A percentile compares a stretch with the other conserved stretches of the same genome.
phyloP scores from a whole-genome alignment of 192 early-diverging fungal genomes.

The Entomortierella lignicola region DNA sequence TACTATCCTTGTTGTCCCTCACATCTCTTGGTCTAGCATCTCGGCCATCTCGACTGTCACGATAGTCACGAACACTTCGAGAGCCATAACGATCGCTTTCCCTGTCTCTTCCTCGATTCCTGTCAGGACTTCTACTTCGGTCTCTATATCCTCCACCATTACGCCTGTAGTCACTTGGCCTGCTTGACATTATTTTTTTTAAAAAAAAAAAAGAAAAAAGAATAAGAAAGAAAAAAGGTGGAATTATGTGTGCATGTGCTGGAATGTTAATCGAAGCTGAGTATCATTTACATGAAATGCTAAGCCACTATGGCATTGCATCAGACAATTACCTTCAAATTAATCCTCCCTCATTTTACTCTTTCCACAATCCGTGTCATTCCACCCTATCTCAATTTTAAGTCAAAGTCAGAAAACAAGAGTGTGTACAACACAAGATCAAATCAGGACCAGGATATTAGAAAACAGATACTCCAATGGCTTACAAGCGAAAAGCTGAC shows the following conservation, averaged over 20 bases:
- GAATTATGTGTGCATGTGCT: no score
- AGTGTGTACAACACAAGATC: no score
- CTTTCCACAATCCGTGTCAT: no score
- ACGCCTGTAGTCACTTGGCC: slow-evolving; percentile 35
- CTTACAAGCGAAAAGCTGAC: slow-evolving; percentile 55
- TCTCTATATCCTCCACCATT: slow-evolving; percentile 53
- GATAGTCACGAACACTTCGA: slow-evolving; percentile 36
- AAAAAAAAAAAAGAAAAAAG: no score
- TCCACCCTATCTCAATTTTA: no score
- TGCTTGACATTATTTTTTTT: slow-evolving; percentile 11
- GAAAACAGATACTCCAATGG: slow-evolving; percentile 14
- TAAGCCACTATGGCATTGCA: no score
- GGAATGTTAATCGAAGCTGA: neutral
- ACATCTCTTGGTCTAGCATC: slow-evolving; percentile 36
- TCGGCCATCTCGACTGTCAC: slow-evolving; percentile 48
- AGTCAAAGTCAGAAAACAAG: no score
- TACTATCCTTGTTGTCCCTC: slow-evolving; percentile 16
- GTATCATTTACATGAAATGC: no score
- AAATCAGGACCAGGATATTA: no score
- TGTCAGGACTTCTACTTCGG: slow-evolving; percentile 33
- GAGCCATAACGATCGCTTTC: slow-evolving; percentile 42
- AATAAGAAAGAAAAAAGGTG: no score
- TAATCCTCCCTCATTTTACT: no score
- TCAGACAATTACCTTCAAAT: no score
- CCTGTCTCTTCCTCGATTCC: slow-evolving; percentile 36